Evolutionary conservation across 352 stramenopile genomes (phyloP).

Genomic region (Pythium guiyangense): DNA sequence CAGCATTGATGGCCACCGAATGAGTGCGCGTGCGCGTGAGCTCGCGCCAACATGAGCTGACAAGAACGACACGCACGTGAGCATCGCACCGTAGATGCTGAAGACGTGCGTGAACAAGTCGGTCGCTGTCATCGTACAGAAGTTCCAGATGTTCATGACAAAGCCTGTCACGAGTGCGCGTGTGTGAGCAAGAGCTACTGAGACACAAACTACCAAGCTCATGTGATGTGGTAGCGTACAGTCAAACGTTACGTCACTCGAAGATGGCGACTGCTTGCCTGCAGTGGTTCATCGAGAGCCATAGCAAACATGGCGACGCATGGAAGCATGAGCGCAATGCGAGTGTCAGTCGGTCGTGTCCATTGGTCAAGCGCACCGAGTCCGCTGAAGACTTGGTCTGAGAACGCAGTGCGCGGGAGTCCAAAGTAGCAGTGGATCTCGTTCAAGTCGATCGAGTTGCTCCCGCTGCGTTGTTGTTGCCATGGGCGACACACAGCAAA

Average conservation of each 20-base stretch:
- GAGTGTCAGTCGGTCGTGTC: no score
- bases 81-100: conserved; percentile 30
- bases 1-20: no score
- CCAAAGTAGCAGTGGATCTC: conserved; percentile 43
- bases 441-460: conserved; percentile 49
- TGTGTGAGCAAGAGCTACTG: not conserved
- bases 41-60: not conserved
- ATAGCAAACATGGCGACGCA: no score
- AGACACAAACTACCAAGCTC: not conserved
- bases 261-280: conserved; percentile 32
- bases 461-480: conserved; percentile 17
- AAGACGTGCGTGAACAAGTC: conserved; percentile 40
- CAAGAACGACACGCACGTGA: not conserved
- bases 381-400: conserved; percentile 50
- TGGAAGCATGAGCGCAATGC: no score
- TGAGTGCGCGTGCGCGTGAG: not conserved
- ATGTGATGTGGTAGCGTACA: conserved; percentile 4
- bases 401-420: conserved; percentile 33
- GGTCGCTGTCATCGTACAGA: conserved; percentile 41
- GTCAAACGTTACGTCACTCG: conserved; percentile 39
- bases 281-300: no score
- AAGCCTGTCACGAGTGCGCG: conserved; percentile 31
- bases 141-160: conserved; percentile 55
- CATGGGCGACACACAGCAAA: not conserved
- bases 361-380: no score